Evolutionary conservation across 768 basidiomycete species (phyloP), one percentile per base, ranked within the genome.

Genomic region (Rhizopogon roseolus): DNA sequence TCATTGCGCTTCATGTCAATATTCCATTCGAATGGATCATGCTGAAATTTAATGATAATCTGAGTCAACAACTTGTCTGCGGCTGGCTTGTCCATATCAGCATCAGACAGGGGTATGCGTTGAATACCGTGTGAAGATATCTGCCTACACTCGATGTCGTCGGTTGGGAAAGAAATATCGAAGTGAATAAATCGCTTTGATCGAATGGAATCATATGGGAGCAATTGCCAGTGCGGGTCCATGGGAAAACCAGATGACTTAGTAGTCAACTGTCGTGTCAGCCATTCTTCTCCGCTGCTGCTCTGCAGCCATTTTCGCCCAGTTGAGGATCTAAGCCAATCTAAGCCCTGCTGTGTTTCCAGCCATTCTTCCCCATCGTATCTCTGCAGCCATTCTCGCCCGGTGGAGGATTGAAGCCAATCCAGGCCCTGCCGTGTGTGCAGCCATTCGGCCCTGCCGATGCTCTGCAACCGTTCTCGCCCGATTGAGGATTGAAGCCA

Each of bases 151-250:
- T 44, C 54, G 38, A 60, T 65, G 38, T 53, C 63, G 25, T 60
- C 79, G 66, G 63, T 77, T 58, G 66, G 64, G 57, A 80, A 80
- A 4, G 73, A 76, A 54, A 75, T 64, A 53, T 84, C 82, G 63
- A 82, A 84, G 55, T 73, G 75, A 13, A 82, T 53, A 19, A 70
- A 59, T 7, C 71, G 76, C 40, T 60, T 71, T 42, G 67, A 62
- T 51, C 62, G 58, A 25, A 69, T 65, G 28, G 41, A 43, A 50
- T 67, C 64, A 52, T 65, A 78, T 14, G 78, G 76, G 42, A 78
- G 69, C n/a, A 81, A 60, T 46, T 75, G 76, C 81, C 81, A 83
- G 56, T 73, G 73, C 4, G 7, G 22, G 3, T 22, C 22, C 22
- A 29, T 29, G 29, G 29, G 22, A 1, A 22, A 22, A 3, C 1